Evolutionary conservation across 2,329 filamentous ascomycete genomes (phyloP), one percentile per base, ranked within the genome.

Genomic region (Phyllachora maydis): DNA sequence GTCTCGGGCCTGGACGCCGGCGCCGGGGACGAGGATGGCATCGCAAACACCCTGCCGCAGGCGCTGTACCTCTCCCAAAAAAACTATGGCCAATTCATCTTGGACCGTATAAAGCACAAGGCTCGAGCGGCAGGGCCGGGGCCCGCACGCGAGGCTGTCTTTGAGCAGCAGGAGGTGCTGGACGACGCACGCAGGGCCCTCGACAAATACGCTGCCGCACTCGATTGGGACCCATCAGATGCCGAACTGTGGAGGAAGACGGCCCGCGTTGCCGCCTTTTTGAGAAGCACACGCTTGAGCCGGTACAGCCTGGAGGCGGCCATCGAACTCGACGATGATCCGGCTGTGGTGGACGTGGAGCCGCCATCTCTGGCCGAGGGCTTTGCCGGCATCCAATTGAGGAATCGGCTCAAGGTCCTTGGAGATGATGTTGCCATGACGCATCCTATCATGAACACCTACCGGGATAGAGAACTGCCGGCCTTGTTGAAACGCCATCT

Each of bases 51-150:
- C 23, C 54, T 95, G 7, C 73, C 79, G 0, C 83, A 93, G 40
- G 82, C 90, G 8, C 59, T 95, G 11, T 93, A 92, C 39, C 62
- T 98, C 6, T 77, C 85, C 2, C 81, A 90, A 55, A 98, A 95
- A 47, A 98, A 95, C 37, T 72, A 85, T 48, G 88, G 82, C 19
- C 79, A 95, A 40, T 93, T 91, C 40, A 56, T 74, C 28, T 56
- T 98, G n/a, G 85, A 98, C 42, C 54, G 51, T 28, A 65, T 74
- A 34, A 69, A 58, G 35, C 51, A 65, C 44, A 57, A 49, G 22
- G 43, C 52, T 8, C 50, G 49, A 15, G 30, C 35, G 3, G 29
- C 36, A 7, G 30, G 34, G 5, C n/a, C n/a, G n/a, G n/a, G n/a
- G n/a, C 28, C 31, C 10, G 32, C 41, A 10, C 33, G 33, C 6